Evolutionary conservation across 169 alveolate species (phyloP).

Genomic region (Miamiensis avidus): DNA sequence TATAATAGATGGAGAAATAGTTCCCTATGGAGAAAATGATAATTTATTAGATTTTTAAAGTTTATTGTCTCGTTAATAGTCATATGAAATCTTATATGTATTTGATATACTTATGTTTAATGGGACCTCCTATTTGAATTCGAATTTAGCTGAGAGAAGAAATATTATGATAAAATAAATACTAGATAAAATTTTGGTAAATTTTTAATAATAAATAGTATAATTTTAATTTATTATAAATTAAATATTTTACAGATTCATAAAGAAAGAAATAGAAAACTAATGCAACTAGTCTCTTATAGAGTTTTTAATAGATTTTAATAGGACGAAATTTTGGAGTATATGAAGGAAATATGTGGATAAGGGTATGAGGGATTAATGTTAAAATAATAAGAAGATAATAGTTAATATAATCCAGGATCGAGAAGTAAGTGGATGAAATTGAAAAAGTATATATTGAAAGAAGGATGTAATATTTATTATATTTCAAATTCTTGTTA

Average conservation of each 20-base stretch:
- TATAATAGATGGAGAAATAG: not conserved
- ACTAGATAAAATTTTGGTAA: too few species aligned
- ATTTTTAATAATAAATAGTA: too few species aligned
- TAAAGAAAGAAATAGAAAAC: not conserved
- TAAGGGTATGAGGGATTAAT: not conserved
- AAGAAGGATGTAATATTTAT: not conserved
- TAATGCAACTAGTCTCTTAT: too few species aligned
- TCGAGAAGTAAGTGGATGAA: not conserved
- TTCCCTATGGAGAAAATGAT: not conserved
- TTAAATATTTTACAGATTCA: too few species aligned
- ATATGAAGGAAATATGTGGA: not conserved
- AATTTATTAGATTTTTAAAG: not conserved
- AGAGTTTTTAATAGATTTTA: too few species aligned
- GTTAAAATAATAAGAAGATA: not conserved
- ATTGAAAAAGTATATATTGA: not conserved
- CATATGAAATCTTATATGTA: not conserved
- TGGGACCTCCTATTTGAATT: not conserved
- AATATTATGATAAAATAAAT: too few species aligned
- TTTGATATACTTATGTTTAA: not conserved
- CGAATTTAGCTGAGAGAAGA: not conserved
- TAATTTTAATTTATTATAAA: too few species aligned
- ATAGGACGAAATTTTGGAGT: not conserved
- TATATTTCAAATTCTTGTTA: not conserved
- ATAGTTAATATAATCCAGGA: not conserved
- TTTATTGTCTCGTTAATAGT: not conserved